These are phyloP conservation scores for Fusarium sp. DNA, from an alignment of 2,329 filamentous ascomycete species.

Conservation along the genomic window DNA sequence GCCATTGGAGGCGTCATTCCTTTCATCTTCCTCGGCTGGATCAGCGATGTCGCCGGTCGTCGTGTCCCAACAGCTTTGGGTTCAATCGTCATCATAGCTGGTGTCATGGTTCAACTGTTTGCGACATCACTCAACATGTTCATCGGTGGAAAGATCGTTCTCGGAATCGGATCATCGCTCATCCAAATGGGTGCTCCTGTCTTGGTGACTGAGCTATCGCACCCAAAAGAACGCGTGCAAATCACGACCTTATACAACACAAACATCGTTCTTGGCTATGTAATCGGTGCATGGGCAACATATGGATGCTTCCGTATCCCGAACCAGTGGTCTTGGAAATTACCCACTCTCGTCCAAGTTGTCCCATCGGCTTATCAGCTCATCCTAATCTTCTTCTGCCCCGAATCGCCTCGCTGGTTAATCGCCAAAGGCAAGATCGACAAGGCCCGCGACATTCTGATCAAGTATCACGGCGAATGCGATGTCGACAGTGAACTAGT, in stretches of 20 bases:
- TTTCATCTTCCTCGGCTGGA: conserved; percentile 55
- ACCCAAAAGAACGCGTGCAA: conserved; percentile 54
- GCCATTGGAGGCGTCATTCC: conserved; percentile 59
- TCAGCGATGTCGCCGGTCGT: conserved; percentile 55
- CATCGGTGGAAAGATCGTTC: conserved; percentile 57
- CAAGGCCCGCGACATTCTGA: conserved; percentile 65
- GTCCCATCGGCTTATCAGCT: conserved; percentile 61
- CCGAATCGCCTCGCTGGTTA: conserved; percentile 73
- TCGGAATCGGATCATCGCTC: conserved; percentile 56
- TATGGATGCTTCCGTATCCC: conserved; percentile 44
- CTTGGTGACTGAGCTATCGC: conserved; percentile 60
- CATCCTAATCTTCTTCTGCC: conserved; percentile 64
- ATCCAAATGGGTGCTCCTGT: conserved; percentile 61
- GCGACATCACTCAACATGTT: conserved; percentile 55
- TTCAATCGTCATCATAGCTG: conserved; percentile 57
- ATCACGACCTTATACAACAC: conserved; percentile 46
- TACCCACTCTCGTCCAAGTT: conserved; percentile 67
- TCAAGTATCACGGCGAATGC: conserved; percentile 67
- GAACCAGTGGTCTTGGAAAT: conserved; percentile 40
- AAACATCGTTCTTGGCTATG: conserved; percentile 40
- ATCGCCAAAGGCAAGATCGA: conserved; percentile 65
- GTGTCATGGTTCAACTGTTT: conserved; percentile 56
- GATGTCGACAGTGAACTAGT: conserved; percentile 62
- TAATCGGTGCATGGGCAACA: conserved; percentile 45
- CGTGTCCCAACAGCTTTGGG: conserved; percentile 55